Base-by-base conservation (phyloP, 805 yeast genomes). In the Wickerhamomyces canadensis region DNA sequence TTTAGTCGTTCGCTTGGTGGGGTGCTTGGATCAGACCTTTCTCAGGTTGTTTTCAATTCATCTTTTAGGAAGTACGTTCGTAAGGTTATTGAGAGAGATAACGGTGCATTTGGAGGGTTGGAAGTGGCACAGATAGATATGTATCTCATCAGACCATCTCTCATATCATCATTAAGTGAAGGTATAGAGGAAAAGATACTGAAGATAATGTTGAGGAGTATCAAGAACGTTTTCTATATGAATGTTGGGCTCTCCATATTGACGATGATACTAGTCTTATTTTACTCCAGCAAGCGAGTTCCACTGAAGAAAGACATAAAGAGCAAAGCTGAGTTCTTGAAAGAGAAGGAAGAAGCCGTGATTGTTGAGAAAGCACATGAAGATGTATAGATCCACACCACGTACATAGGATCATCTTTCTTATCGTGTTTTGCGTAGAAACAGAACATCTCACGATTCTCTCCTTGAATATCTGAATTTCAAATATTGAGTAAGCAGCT, bases 1-100 rank as follows among this genome's bases (percentile, higher is more conserved):
- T 72, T 71, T 48, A 51, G 54, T 13, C 65, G 80, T 45, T 53
- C 70, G 1, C 42, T 74, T 14, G 73, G 72, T 16, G 70, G 73
- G 31, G 62, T 78, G 2, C 27, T 75, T 21, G 66, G 71, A 19
- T 60, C 70, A 4, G 62, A 58, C 27, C 52, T 70, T 15, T 63
- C 68, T 4, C 72, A 69, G 41, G 58, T 65, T n/a, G 62, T 65
- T 8, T 68, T 66, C 47, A 52, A 62, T 6, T 37, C 54, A 3
- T 47, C 58, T 6, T 46, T 61, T 40, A 57, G 43, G 45, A 33
- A 26, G 9, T 24, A 27, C n/a, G 28, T 41, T 19, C 21, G 13
- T 9, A 19, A 18, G 5, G 23, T 17, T 10, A 8, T 31, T 11
- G 6, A 4, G 6, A 19, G 21, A 8, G 4, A 26, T 25, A 26